These are phyloP conservation scores for Alternaria burnsii DNA, from an alignment of 2,329 filamentous ascomycete species.

Conservation along the genomic window DNA sequence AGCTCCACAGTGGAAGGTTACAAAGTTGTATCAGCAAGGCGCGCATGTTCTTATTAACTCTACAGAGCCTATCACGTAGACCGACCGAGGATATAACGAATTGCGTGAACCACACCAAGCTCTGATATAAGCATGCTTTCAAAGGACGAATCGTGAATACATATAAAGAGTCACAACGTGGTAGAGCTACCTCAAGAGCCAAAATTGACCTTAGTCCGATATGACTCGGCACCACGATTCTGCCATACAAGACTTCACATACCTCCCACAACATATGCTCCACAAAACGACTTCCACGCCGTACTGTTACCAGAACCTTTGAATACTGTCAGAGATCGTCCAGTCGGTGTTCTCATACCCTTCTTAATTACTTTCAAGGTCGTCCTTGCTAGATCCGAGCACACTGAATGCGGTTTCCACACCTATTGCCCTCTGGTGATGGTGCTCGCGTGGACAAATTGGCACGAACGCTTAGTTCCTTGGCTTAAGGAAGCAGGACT, in stretches of 20 bases:
- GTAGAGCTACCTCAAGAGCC: not conserved
- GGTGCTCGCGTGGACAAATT: not conserved
- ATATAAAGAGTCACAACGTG: not conserved
- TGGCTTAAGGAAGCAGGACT: not conserved
- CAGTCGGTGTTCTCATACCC: not conserved
- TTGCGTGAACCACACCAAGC: not conserved
- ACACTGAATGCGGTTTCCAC: not conserved
- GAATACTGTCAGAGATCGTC: rapidly evolving
- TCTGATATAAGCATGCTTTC: not conserved
- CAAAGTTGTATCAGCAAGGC: not conserved
- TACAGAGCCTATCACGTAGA: not conserved
- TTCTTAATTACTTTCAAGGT: not conserved
- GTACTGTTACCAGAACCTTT: not conserved
- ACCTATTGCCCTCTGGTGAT: not conserved
- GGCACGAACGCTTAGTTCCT: not conserved
- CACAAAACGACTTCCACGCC: not conserved
- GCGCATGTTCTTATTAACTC: not conserved
- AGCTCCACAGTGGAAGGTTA: not conserved
- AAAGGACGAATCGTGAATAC: not conserved
- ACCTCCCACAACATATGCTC: not conserved
- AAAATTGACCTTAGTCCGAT: not conserved
- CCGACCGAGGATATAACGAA: not conserved
- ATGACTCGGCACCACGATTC: not conserved
- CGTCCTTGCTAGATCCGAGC: not conserved
- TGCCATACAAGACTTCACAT: not conserved